Percentiles rank a stretch among this genome's conserved stretches.
Evolutionary conservation across 2,329 filamentous ascomycete species (phyloP).

Genomic region (Pyrenochaeta sp.): DNA sequence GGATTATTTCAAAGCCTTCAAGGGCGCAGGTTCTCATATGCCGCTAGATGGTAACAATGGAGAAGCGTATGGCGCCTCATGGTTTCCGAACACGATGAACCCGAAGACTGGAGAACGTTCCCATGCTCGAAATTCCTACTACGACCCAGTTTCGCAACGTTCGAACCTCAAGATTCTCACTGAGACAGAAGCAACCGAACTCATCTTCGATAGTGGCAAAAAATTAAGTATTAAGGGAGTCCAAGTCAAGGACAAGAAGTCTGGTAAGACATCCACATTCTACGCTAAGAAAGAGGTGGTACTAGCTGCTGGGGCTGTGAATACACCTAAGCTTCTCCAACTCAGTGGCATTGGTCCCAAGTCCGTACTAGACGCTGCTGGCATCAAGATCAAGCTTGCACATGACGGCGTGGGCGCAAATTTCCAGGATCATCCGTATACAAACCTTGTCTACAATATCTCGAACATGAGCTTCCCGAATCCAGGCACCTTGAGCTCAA

Average conservation of each 20-base stretch:
- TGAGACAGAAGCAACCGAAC: slow-evolving; percentile 25
- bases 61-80: slow-evolving; percentile 43
- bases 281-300: slow-evolving; percentile 60
- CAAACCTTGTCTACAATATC: slow-evolving; percentile 25
- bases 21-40: slow-evolving; percentile 28
- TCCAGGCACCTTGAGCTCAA: slow-evolving; percentile 22
- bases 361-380: slow-evolving; percentile 32
- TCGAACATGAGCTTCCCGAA: slow-evolving; percentile 31
- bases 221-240: slow-evolving; percentile 34
- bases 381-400: slow-evolving; percentile 32
- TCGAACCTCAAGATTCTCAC: slow-evolving; percentile 40
- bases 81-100: slow-evolving; percentile 47
- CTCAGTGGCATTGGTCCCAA: slow-evolving; percentile 41
- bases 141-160: slow-evolving; percentile 33
- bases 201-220: slow-evolving; percentile 30
- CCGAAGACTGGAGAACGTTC: slow-evolving; percentile 38
- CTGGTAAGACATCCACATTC: slow-evolving; percentile 19
- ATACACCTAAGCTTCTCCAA: slow-evolving; percentile 62
- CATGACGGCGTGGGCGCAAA: slow-evolving; percentile 43
- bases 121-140: slow-evolving; percentile 42
- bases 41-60: slow-evolving; percentile 32
- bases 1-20: slow-evolving; percentile 30
- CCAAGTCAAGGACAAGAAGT: slow-evolving; percentile 28
- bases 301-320: slow-evolving; percentile 63
- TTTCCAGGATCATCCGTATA: slow-evolving; percentile 44